Percentiles rank a stretch among this genome's conserved stretches.
Evolutionary conservation across 441 rosid genomes (phyloP).

Genomic region (Arabidopsis lyrata): DNA sequence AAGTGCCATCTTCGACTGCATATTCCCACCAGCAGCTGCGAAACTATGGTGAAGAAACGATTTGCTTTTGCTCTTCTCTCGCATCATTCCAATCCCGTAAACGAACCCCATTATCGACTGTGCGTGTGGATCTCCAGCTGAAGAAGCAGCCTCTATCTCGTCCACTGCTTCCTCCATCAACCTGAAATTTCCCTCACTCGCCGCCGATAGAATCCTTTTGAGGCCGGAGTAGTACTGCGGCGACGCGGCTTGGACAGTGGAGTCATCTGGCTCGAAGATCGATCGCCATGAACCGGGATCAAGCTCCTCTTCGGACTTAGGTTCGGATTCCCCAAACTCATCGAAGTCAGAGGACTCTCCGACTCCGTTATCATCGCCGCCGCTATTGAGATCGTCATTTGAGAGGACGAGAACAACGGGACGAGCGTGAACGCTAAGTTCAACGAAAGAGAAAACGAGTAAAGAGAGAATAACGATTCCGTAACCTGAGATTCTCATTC

Average conservation of each 20-base stretch:
- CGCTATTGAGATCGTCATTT: conserved; percentile 85
- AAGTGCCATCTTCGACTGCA: conserved; percentile 94
- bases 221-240: conserved; percentile 64
- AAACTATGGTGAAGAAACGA: conserved; percentile 81
- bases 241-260: conserved; percentile 39
- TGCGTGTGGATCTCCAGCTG: conserved; percentile 73
- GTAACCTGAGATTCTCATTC: conserved; percentile 37
- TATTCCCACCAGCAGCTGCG: conserved; percentile 74
- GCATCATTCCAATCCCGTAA: conserved; percentile 76
- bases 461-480: conserved; percentile 45
- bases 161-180: conserved; percentile 73
- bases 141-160: conserved; percentile 67
- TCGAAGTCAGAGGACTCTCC: conserved; percentile 75
- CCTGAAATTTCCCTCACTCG: conserved; percentile 59
- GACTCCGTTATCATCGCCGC: conserved; percentile 56
- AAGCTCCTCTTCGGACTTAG: conserved; percentile 78
- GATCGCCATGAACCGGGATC: conserved; percentile 98
- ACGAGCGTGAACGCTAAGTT: conserved; percentile 56
- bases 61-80: conserved; percentile 75
- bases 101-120: conserved; percentile 79
- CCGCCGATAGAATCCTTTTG: conserved; percentile 60
- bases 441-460: conserved; percentile 47
- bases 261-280: conserved; percentile 72
- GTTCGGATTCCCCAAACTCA: conserved; percentile 79
- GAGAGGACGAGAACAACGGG: conserved; percentile 79